Evolutionary conservation across 1,284 basidiomycete genomes (phyloP), one percentile per base, ranked within the genome.

Genomic region (Ganoderma meredithae): DNA sequence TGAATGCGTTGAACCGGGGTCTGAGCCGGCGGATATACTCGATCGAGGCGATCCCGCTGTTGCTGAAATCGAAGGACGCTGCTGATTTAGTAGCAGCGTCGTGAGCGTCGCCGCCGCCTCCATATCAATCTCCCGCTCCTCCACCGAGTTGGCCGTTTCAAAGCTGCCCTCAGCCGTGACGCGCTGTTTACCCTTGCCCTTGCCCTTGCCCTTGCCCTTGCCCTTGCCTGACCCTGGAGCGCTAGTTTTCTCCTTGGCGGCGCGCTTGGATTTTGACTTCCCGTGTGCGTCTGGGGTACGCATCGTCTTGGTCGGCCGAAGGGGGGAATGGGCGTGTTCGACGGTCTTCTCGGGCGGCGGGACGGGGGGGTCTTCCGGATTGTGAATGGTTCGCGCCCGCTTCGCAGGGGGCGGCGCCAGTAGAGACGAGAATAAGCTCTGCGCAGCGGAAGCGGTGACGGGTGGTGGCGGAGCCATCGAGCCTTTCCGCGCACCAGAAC

Each of bases 61-160:
- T 25, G 84, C 84, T 22, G 86, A 82, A 27, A 86, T 83, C 19
- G 88, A 86, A 49, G 88, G 86, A 62, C 90, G 84, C 72, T 90
- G 85, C 66, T 89, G 84, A 64, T 90, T 83, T 62, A 90, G 81
- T 61, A 94, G 82, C 52, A 72, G 68, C 13, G 88, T 89, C 0
- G 93, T 93, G 69, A 94, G 81, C 9, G 92, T 92, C 27, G 89
- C 90, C 7, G 93, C 92, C 40, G 92, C 92, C 77, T 92, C 90
- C 85, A 93, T 90, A 77, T 94, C 91, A 64, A 90, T 84, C 70
- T 90, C 90, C 83, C 73, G 88, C 82, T 66, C 83, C 78, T 56
- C 77, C 75, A 62, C 71, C 73, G 58, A 74, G 75, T 65, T 64
- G 7, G n/a, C 61, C 6, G 43, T 33, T n/a, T 66, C 68, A 43